Evolutionary conservation across 164 flowering plant genomes (phyloP), one percentile per base, ranked within the genome.

Genomic region (Aristolochia contorta): DNA sequence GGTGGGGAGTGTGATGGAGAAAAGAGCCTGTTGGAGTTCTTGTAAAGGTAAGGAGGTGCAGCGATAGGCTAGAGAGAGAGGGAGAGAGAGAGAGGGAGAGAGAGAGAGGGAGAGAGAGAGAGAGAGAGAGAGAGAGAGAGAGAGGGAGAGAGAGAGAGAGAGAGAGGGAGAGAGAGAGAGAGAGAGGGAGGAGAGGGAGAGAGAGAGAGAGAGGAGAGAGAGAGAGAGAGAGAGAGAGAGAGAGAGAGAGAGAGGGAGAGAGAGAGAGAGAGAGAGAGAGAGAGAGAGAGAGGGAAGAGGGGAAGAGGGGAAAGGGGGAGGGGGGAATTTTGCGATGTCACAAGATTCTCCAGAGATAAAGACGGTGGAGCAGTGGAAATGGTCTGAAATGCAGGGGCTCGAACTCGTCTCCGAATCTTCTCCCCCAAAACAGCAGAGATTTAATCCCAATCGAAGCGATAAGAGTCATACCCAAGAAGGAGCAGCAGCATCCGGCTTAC

Each of bases 321-420:
- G n/a, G 23, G 50, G 56, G 61, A 63, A 52, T 68, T 74, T 66
- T 67, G 72, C 74, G 72, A 87, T 84, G 91, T 79, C 85, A 75
- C 88, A 80, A 78, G 86, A 84, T 69, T 78, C 89, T 70, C 53
- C 67, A 67, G 82, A 78, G 79, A 81, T 81, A 84, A 82, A 79
- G 77, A 75, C 79, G 77, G 70, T 68, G 59, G 92, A 85, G 82
- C 84, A 91, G 74, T 86, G 92, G 92, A 79, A 67, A 84, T 88
- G 96, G 94, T 81, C 85, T 27, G 94, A 91, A 82, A 79, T 84
- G 84, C 86, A 85, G 65, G 86, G 86, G 24, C 83, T 82, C 51
- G 86, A 83, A 55, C 82, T 81, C 33, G 65, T 75, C 32, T 67
- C 80, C 45, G 15, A 12, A 46, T 46, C n/a, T 27, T n/a, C 54